Base-by-base conservation (phyloP, 768 basidiomycete species). In the Hericium coralloides region DNA sequence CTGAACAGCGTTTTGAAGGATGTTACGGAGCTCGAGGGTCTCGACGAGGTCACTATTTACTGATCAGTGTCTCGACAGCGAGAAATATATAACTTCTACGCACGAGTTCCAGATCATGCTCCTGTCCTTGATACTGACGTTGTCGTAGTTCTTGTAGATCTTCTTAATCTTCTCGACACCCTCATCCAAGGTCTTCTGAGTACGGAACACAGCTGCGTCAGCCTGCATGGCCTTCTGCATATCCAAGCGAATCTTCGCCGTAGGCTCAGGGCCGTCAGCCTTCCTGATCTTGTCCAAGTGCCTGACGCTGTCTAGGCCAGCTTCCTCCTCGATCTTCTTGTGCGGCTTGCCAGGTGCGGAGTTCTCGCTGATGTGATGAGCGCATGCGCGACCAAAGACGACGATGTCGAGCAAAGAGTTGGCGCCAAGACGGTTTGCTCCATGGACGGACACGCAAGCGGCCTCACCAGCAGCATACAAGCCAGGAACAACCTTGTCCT, bases 31-130 rank as follows among this genome's bases (percentile, higher is more conserved):
- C 71, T 99, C 97, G 55, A 98, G 81, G 10, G 95, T 98, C 76
- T 99, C 97, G 60, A 98, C 80, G 58, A 99, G 85, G 70, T 99
- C 97, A 63, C 92, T 95, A 63, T 60, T 22, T 43, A n/a, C 12
- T 52, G 41, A 49, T 49, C 60, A 38, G 39, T 38, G 39, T 8
- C 36, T 51, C 36, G 59, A 36, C 17, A 7, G n/a, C 15, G 18
- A 57, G 23, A 5, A 15, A 38, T n/a, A 14, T 15, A 60, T 39
- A 38, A 52, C 37, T n/a, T 48, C 14, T 10, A 68, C 14, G 73
- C 66, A 95, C 94, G 92, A 92, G 76, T 98, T 98, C 97, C 95
- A 99, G 72, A 98, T 97, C 95, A 98, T 91, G 73, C 91, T 92
- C 68, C 97, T 81, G 72, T 98, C 97, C 77, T 97, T 94, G 78